Base-by-base conservation (phyloP, 1,284 basidiomycete genomes). In the Porogramme epimiltina region DNA sequence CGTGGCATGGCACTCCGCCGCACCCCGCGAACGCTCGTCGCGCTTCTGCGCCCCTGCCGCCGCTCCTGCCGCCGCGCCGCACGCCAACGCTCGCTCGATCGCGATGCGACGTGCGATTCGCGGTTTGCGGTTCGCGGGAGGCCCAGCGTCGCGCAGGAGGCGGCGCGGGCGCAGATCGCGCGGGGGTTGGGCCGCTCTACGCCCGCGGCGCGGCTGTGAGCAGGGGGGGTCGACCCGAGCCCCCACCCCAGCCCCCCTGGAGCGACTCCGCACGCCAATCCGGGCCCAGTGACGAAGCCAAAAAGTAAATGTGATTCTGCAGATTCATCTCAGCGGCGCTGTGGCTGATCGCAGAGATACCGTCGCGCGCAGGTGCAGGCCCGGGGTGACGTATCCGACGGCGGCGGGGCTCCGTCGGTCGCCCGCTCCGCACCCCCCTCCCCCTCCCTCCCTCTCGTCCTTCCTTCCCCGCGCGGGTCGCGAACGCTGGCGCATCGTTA, bases 171-270 rank as follows among this genome's bases (percentile, higher is more conserved):
- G 40, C n/a, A 34, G 8, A 6, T 16, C 25, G 25, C 22, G 36
- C 43, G 36, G 34, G 40, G 45, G 13, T 15, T 52, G 42, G 45
- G 42, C 61, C 62, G 56, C 56, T 54, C 58, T 59, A 61, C 50
- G 23, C 48, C 62, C 62, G 50, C 59, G 3, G 56, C 60, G 42
- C 58, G 60, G 47, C 44, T 63, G 43, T 62, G 54, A 61, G 37
- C 37, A 41, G 34, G 13, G 8, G 26, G 18, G n/a, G n/a, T n/a
- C 36, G 36, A n/a, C 28, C 28, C 28, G 13, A 31, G 28, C 13
- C 28, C 28, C 28, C 28, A 13, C 6, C 28, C 28, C 28, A 6
- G 28, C 28, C 8, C n/a, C n/a, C n/a, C n/a, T n/a, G n/a, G n/a
- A n/a, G n/a, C n/a, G n/a, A n/a, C n/a, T n/a, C n/a, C n/a, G n/a